Base-by-base conservation (phyloP, 2,329 filamentous ascomycete species). In the Diplodia corticola region DNA sequence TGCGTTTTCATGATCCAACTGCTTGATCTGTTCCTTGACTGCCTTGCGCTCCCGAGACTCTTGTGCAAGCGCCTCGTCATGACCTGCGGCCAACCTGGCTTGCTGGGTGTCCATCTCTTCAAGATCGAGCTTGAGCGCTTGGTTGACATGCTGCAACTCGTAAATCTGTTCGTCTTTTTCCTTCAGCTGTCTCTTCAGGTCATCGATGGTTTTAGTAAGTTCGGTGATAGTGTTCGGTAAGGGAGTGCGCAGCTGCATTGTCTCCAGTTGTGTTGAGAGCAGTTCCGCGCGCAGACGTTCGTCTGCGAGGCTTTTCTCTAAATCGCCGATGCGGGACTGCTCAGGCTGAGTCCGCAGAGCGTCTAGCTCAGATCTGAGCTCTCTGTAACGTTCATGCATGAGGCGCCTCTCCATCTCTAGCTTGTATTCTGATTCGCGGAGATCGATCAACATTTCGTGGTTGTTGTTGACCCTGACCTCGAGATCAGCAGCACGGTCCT, bases 171-270 rank as follows among this genome's bases (percentile, higher is more conserved):
- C 54, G 30, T 65, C 54, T 12, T 53, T 65, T 26, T 65, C 64
- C 46, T 40, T 28, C 3, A 60, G 22, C 7, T 20, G 53, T 33
- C 37, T 22, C 10, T 60, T 26, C 6, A 65, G 17, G 22, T 2
- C 68, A 22, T 72, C 73, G 15, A 76, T 70, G 54, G 76, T 72
- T 24, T 75, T 71, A 40, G 77, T 71, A 0, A 78, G 73, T 37
- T 71, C 71, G 65, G 76, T 74, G 15, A 78, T 73, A 48, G 72
- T 63, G n/a, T 53, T 30, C 6, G 44, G 37, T 4, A 51, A 37
- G 15, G 46, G 50, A 17, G 35, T 64, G 10, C 48, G 53, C 22
- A 55, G n/a, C 24, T 64, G 44, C 1, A 26, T n/a, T 3, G 49
- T 33, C 17, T 59, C 54, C 40, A 64, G 37, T 5, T 63, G 60